Conservation (phyloP, 2,329 filamentous ascomycete genomes). For the Aspergillus intermedius region DNA sequence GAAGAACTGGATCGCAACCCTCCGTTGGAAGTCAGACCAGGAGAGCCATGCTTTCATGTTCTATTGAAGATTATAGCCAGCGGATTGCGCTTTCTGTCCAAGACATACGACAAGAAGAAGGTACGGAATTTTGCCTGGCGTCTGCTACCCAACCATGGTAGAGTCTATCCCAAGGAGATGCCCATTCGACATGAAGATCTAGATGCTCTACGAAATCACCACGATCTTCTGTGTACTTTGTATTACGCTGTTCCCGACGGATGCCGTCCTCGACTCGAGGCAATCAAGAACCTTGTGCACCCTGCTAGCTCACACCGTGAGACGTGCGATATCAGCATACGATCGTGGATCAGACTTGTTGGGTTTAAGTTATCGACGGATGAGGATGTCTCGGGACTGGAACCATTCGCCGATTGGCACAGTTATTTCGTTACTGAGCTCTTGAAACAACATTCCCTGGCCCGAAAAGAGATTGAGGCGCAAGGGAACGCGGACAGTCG, state of each 20-base stretch:
- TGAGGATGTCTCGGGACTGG: slow-evolving; percentile 41
- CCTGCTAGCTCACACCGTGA: slow-evolving; percentile 53
- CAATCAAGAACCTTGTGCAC: slow-evolving; percentile 50
- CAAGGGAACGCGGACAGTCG: slow-evolving; percentile 36
- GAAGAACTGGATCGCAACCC: slow-evolving; percentile 42
- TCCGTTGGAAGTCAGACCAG: slow-evolving; percentile 37
- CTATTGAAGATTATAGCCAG: slow-evolving; percentile 52
- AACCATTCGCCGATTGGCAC: slow-evolving; percentile 51
- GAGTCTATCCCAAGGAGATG: slow-evolving; percentile 54
- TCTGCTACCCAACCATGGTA: slow-evolving; percentile 54
- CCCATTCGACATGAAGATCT: slow-evolving; percentile 48
- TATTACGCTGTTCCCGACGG: slow-evolving; percentile 52
- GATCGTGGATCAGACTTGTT: slow-evolving; percentile 52
- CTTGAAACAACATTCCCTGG: slow-evolving; percentile 49
- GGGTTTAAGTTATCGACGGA: slow-evolving; percentile 51
- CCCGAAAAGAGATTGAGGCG: slow-evolving; percentile 53
- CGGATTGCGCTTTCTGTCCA: slow-evolving; percentile 44
- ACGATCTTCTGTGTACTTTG: slow-evolving; percentile 54
- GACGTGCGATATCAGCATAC: slow-evolving; percentile 53
- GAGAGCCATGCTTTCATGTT: slow-evolving; percentile 53
- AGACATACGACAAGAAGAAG: slow-evolving; percentile 46
- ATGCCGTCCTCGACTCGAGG: slow-evolving; percentile 47
- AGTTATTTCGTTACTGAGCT: slow-evolving; percentile 48
- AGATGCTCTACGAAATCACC: slow-evolving; percentile 55
- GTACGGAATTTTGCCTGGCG: slow-evolving; percentile 52